These are phyloP conservation scores for Coemansia sp. DNA, from an alignment of 192 early-diverging fungal genomes.

Conservation along the genomic window DNA sequence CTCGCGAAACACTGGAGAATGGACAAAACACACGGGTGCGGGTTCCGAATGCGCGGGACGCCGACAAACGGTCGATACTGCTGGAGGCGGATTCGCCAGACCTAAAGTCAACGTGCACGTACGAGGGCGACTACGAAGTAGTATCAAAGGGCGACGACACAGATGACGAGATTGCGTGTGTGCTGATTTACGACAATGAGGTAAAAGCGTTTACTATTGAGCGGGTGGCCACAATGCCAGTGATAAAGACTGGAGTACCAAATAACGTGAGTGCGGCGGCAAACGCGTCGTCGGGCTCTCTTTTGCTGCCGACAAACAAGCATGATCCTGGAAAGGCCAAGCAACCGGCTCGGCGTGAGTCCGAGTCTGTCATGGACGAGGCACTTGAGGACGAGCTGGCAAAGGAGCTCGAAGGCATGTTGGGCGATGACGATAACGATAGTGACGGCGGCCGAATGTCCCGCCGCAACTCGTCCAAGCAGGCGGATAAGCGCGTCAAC, in stretches of 20 bases:
- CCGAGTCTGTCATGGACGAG: conserved; percentile 27
- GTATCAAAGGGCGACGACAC: conserved; percentile 5
- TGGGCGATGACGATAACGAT: conserved; percentile 34
- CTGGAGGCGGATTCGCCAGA: conserved; percentile 34
- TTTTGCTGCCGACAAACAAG: conserved; percentile 30
- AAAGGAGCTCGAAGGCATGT: conserved; percentile 47
- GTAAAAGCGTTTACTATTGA: conserved; percentile 44
- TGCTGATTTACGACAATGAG: conserved; percentile 45
- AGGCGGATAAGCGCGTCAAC: conserved; percentile 1
- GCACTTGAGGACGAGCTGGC: conserved; percentile 40
- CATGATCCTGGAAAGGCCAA: conserved; percentile 13
- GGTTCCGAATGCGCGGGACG: conserved; percentile 6
- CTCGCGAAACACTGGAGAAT: conserved; percentile 43
- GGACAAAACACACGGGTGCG: conserved; percentile 29
- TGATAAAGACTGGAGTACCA: conserved; percentile 16
- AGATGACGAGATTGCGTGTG: conserved; percentile 29
- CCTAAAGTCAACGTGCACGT: conserved; percentile 37
- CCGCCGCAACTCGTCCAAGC: conserved; percentile 9
- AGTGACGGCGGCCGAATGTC: conserved; percentile 5
- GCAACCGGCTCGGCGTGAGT: conserved; percentile 1
- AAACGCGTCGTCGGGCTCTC: conserved; percentile 11
- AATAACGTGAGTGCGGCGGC: conserved; percentile 7
- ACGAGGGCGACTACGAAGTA: conserved; percentile 44
- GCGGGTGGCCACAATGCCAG: conserved; percentile 16
- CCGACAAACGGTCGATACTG: conserved; percentile 15